Percentiles rank a stretch among this genome's conserved stretches.
Evolutionary conservation across 352 stramenopile species (phyloP).

Genomic region (Phytophthora pini): DNA sequence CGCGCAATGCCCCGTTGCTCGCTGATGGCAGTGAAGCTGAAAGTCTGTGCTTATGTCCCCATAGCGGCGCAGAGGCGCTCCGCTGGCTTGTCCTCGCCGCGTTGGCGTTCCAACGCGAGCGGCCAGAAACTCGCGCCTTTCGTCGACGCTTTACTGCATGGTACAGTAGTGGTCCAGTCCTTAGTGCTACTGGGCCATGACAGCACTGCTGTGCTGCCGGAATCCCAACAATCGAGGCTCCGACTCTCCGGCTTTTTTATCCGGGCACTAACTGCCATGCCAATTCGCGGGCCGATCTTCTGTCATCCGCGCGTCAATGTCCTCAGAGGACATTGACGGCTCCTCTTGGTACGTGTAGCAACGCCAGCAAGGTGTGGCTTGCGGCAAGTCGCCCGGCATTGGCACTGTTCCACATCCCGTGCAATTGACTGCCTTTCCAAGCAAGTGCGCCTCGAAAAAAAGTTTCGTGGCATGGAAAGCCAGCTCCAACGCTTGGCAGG

Average conservation of each 20-base stretch:
- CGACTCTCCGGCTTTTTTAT: conserved; percentile 30
- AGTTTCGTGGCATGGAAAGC: conserved; percentile 8
- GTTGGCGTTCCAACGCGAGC: conserved; percentile 22
- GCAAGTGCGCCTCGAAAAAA: conserved; percentile 24
- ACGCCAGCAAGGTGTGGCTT: background rate
- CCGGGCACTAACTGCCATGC: too few relatives aligned
- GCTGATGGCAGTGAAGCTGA: background rate
- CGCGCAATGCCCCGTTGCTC: background rate
- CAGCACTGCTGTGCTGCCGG: conserved; percentile 3
- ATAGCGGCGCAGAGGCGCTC: background rate
- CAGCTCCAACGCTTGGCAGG: conserved; percentile 11
- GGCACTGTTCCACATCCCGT: too few relatives aligned
- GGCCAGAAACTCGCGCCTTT: conserved; percentile 15
- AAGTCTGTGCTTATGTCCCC: background rate
- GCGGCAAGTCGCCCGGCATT: too few relatives aligned
- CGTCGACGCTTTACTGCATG: conserved; percentile 5
- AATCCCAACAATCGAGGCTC: background rate
- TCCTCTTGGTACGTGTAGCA: background rate
- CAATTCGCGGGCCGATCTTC: too few relatives aligned
- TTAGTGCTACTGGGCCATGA: too few relatives aligned
- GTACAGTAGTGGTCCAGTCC: too few relatives aligned
- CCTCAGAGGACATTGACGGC: too few relatives aligned
- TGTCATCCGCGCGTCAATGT: too few relatives aligned
- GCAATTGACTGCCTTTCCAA: conserved; percentile 15
- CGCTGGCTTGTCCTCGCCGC: conserved; percentile 18